Evolutionary conservation across 441 rosid species (phyloP), one percentile per base, ranked within the genome.

Genomic region (Sinapis alba): DNA sequence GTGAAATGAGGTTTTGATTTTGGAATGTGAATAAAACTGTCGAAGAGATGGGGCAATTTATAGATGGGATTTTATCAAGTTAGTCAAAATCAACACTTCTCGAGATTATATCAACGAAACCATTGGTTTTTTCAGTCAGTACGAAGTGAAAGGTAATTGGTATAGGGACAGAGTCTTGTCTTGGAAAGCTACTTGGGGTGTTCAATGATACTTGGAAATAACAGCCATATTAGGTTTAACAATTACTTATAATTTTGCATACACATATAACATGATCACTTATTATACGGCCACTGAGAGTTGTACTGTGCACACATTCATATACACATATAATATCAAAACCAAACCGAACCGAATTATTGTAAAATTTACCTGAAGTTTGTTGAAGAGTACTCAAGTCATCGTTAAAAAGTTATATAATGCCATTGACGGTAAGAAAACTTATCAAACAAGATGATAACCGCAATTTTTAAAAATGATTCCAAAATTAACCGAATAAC

Each of bases 141-240:
- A 26, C 18, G 3, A 59, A 59, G 63, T 1, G 7, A 8, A 9
- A 24, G n/a, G 45, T 16, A 26, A 8, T 47, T 2, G 19, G 50
- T 32, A 68, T 32, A 53, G 51, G 10, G 63, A 12, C 56, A 15
- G 12, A 56, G 4, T 56, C 73, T 4, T 57, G 65, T 58, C 73
- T 69, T 69, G 73, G 73, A 69, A 69, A 45, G 38, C 38, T 24
- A 34, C 57, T 66, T 66, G 11, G 19, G 60, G 24, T 66, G 60
- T 11, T 67, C 47, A 51, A 51, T 51, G 45, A 5, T 26, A 27
- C 60, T 66, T 66, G 45, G 60, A 67, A 51, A 67, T 66, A 18
- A 18, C 27, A 61, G 13, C 7, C 18, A 41, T 5, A 4, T 13
- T 41, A 41, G 50, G 50, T 16, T 15, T 45, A 45, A 45, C 19